Percentiles rank a stretch among this genome's conserved stretches.
Evolutionary conservation across 805 yeast genomes (phyloP).

Genomic region (Barnettozyma sp.): DNA sequence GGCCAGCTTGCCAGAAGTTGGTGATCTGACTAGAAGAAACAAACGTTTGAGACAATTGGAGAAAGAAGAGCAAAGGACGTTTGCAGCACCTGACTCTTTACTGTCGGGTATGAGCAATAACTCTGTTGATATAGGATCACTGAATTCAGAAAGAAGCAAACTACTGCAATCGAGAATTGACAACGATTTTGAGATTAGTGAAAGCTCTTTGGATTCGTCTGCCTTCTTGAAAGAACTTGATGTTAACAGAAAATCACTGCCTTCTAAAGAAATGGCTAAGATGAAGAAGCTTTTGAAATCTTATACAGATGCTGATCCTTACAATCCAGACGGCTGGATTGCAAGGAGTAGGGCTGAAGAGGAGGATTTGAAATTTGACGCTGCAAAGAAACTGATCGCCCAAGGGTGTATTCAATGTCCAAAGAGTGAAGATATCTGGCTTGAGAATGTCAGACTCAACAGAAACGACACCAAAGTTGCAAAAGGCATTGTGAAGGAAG

Average conservation of each 20-base stretch:
- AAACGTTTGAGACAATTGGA: constrained; percentile 61
- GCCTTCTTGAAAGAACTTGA: constrained; percentile 30
- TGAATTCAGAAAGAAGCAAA: constrained; percentile 59
- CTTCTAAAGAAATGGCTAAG: constrained; percentile 43
- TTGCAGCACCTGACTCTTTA: constrained; percentile 77
- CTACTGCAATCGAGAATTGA: constrained; percentile 51
- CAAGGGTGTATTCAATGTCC: constrained; percentile 73
- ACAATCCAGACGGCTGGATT: constrained; percentile 74
- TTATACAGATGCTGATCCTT: constrained; percentile 65
- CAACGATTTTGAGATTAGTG: constrained; percentile 21
- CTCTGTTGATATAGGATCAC: constrained; percentile 39
- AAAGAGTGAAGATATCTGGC: constrained; percentile 68
- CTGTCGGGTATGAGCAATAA: constrained; percentile 34
- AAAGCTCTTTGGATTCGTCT: constrained; percentile 16
- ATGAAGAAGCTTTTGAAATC: constrained; percentile 58
- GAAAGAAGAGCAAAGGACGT: constrained; percentile 59
- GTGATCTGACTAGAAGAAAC: constrained; percentile 76
- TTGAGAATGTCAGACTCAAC: constrained; percentile 67
- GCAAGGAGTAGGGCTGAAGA: constrained; percentile 78
- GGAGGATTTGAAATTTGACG: constrained; percentile 44
- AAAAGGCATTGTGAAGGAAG: constrained; percentile 57
- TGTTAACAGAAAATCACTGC: not conserved
- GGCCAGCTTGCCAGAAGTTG: constrained; percentile 79
- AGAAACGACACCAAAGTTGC: constrained; percentile 36
- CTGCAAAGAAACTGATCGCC: constrained; percentile 56